These are phyloP conservation scores for Poteriospumella lacustris DNA, from an alignment of 108 stramenopile species.

Conservation along the genomic window DNA sequence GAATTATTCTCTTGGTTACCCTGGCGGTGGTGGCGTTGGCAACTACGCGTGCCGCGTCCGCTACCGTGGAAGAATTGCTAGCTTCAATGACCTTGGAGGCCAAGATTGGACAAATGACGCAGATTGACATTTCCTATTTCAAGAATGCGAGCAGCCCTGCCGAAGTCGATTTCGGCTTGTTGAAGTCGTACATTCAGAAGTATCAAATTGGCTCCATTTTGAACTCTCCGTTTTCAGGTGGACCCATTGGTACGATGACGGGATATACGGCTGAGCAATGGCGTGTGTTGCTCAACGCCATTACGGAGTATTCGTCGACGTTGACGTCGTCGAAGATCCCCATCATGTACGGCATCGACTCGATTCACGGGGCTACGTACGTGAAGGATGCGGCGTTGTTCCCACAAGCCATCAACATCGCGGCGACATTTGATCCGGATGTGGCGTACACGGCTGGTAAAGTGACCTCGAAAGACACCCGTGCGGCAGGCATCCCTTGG, in stretches of 20 bases:
- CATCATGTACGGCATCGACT: constrained; percentile 63
- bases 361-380: constrained; percentile 80
- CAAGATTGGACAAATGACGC: constrained; percentile 34
- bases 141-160: not conserved
- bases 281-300: not conserved
- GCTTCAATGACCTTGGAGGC: not conserved
- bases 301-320: not conserved
- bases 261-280: constrained; percentile 28
- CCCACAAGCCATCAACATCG: constrained; percentile 70
- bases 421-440: constrained; percentile 64
- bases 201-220: constrained; percentile 19
- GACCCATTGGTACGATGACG: not conserved
- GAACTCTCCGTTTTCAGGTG: constrained; percentile 32
- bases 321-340: constrained; percentile 3
- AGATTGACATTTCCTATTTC: constrained; percentile 24
- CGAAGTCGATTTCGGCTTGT: not conserved
- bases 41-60: too few species aligned
- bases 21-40: too few species aligned
- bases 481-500: constrained; percentile 69
- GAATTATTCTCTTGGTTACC: too few species aligned
- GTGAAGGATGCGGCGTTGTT: constrained; percentile 57
- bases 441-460: constrained; percentile 55
- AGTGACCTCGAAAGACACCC: constrained; percentile 61
- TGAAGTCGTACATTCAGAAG: not conserved
- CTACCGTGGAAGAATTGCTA: not conserved